Percentiles rank a stretch among this genome's conserved stretches.
Evolutionary conservation across 768 basidiomycete species (phyloP).

Genomic region (Amanita polypyramis): DNA sequence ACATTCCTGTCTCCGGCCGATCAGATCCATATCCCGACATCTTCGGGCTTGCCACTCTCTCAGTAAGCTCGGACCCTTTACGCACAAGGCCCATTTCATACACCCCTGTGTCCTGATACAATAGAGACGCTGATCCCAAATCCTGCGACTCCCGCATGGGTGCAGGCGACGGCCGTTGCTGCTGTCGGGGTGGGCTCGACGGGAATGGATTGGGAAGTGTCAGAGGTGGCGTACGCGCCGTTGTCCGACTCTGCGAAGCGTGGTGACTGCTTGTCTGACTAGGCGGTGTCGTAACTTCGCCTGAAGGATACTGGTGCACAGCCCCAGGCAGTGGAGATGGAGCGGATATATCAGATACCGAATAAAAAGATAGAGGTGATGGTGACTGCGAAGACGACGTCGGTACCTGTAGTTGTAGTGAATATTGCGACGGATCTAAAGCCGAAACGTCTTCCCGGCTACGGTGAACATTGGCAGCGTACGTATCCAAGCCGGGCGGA

Average conservation of each 20-base stretch:
- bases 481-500: constrained; percentile 10
- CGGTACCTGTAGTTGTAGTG: not conserved
- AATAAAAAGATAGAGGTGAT: constrained; percentile 58
- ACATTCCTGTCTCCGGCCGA: constrained; percentile 26
- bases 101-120: constrained; percentile 12
- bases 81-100: constrained; percentile 29
- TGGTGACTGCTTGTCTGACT: constrained; percentile 26
- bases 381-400: constrained; percentile 13
- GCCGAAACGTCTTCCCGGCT: no score
- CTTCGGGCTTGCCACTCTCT: not conserved
- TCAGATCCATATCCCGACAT: not conserved
- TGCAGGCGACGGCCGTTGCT: not conserved
- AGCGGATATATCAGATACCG: constrained; percentile 52
- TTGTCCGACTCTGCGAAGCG: constrained; percentile 12
- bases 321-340: constrained; percentile 52
- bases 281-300: constrained; percentile 34
- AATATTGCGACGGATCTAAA: not conserved
- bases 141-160: not conserved
- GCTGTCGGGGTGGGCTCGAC: constrained; percentile 11
- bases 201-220: constrained; percentile 17
- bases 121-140: not conserved
- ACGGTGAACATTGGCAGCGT: no score
- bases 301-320: constrained; percentile 33
- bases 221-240: not conserved
- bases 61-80: constrained; percentile 12